phyloP scores from a whole-genome alignment of 805 yeast species.

The Yarrowia hollandica region DNA sequence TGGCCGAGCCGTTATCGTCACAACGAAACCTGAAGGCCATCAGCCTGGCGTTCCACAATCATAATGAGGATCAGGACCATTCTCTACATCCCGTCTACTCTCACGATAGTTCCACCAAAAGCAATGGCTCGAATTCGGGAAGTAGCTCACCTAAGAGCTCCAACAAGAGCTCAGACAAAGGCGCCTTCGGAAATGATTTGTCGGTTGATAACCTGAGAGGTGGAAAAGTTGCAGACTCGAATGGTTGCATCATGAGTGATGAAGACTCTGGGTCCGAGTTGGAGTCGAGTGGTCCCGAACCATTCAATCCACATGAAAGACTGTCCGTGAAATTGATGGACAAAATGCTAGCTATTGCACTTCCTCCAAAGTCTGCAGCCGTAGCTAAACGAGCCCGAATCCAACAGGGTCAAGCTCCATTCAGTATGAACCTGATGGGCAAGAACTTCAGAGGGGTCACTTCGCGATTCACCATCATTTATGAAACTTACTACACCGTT shows the following conservation, averaged over 20 bases:
- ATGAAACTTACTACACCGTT: conserved; percentile 58
- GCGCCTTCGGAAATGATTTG: background rate
- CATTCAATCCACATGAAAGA: conserved; percentile 1
- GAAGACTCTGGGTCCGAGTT: background rate
- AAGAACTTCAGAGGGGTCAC: conserved; percentile 40
- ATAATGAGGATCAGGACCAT: background rate
- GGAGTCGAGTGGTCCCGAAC: background rate
- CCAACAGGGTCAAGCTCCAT: conserved; percentile 64
- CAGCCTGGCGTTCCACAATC: conserved; percentile 4
- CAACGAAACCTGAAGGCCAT: conserved; percentile 17
- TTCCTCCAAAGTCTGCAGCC: conserved; percentile 55
- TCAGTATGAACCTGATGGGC: conserved; percentile 70
- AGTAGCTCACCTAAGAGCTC: background rate
- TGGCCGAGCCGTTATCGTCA: conserved; percentile 7
- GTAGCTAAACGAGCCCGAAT: conserved; percentile 49
- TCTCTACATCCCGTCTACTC: background rate
- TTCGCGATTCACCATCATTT: conserved; percentile 39
- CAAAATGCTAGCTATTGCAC: conserved; percentile 65
- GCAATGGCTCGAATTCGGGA: background rate
- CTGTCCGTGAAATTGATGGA: conserved; percentile 54
- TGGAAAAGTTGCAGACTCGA: conserved; percentile 1
- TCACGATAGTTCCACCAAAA: background rate
- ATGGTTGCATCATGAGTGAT: background rate
- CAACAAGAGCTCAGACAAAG: background rate
- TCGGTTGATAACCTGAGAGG: background rate